A percentile compares a stretch with the other conserved stretches of the same genome.
These are phyloP conservation scores for Plenodomus biglobosus DNA, from an alignment of 2,329 filamentous ascomycete genomes.

Conservation along the genomic window DNA sequence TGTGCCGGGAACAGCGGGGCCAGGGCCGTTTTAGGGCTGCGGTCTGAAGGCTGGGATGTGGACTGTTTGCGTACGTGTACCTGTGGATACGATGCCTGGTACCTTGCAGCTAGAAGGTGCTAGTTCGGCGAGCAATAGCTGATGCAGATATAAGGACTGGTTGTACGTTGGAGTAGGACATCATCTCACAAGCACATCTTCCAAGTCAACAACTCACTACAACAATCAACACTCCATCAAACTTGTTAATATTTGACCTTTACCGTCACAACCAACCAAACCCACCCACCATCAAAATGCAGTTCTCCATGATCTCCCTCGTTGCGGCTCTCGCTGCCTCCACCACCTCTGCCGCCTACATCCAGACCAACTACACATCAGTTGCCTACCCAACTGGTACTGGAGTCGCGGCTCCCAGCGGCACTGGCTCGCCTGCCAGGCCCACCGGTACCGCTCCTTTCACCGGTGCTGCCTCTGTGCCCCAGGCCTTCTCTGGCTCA, in stretches of 20 bases:
- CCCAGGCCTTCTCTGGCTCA: conserved; percentile 25
- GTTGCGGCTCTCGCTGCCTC: conserved; percentile 31
- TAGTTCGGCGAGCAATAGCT: neutral
- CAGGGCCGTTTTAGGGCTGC: conserved; percentile 8
- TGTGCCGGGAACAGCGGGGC: conserved; percentile 3
- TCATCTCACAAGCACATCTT: conserved; percentile 1
- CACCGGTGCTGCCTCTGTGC: conserved; percentile 27
- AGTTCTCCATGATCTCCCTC: conserved; percentile 34
- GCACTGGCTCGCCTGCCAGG: conserved; percentile 16
- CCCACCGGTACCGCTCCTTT: conserved; percentile 27
- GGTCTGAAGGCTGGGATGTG: conserved; percentile 11
- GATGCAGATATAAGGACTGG: conserved; percentile 9
- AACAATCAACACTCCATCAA: neutral
- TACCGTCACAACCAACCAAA: conserved; percentile 5
- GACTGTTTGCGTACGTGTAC: conserved; percentile 14
- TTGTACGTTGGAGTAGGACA: neutral
- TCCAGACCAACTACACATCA: conserved; percentile 28
- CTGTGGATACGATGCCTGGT: conserved; percentile 6
- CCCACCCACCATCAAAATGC: conserved; percentile 27
- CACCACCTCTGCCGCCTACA: conserved; percentile 28
- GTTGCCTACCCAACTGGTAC: conserved; percentile 32
- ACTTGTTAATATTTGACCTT: neutral
- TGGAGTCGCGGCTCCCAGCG: conserved; percentile 15
- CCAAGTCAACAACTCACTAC: neutral
- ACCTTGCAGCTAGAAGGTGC: conserved; percentile 4